A percentile compares a stretch with the other conserved stretches of the same genome.
Conservation (phyloP, 164 flowering plant genomes). For the Tinospora cordifolia region DNA sequence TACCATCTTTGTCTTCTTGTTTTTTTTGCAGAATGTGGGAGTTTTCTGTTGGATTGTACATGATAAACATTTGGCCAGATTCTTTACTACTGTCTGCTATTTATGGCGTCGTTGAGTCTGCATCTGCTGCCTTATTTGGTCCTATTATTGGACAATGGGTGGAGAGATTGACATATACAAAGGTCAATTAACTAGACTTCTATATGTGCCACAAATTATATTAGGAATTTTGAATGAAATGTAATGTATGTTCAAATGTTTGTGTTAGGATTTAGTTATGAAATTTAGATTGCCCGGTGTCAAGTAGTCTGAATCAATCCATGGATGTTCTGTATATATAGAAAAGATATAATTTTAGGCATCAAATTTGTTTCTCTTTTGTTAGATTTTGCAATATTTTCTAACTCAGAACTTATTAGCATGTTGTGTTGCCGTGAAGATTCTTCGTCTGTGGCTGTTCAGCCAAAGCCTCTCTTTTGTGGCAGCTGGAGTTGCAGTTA, state of each 20-base stretch:
- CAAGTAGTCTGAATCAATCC: too few species aligned
- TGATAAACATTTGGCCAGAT: conserved; percentile 77
- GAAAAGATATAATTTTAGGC: too few species aligned
- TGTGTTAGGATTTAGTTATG: too few species aligned
- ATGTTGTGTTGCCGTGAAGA: conserved; percentile 30
- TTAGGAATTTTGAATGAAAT: not conserved
- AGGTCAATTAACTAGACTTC: conserved; percentile 39
- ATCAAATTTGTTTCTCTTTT: not conserved
- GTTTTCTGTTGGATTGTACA: conserved; percentile 82
- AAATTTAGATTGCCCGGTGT: too few species aligned
- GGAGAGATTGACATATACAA: conserved; percentile 44
- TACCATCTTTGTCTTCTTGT: not conserved
- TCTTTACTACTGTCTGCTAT: conserved; percentile 71
- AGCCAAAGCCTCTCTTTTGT: conserved; percentile 68
- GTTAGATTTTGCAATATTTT: not conserved
- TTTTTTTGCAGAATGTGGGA: conserved; percentile 83
- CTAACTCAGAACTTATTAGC: not conserved
- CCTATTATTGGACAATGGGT: conserved; percentile 65
- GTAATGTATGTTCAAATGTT: too few species aligned
- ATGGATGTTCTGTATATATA: too few species aligned
- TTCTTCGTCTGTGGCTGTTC: conserved; percentile 66
- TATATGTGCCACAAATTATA: not conserved
- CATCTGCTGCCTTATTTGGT: conserved; percentile 72
- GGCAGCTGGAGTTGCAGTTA: conserved; percentile 65
- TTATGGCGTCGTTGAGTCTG: conserved; percentile 72